Evolutionary conservation across 805 yeast species (phyloP), one percentile per base, ranked within the genome.

Genomic region (Kodamaea lidongshanica): DNA sequence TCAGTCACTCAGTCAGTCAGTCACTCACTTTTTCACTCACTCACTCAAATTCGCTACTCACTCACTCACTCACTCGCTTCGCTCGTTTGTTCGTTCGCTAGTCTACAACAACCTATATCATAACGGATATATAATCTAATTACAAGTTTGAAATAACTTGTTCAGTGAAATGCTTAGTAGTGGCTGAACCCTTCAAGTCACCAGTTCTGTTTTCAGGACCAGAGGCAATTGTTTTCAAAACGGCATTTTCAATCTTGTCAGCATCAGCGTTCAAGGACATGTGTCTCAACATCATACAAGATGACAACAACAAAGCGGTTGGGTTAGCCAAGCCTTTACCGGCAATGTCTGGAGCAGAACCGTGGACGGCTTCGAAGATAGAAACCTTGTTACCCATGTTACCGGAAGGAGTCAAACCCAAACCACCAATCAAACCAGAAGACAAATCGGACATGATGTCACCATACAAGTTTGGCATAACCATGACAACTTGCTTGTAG

Each of bases 261-360:
- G 96, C 97, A 54, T 80, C 74, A 18, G 70, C 66, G 61, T 73
- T 72, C 62, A 92, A 76, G 32, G 85, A 79, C 97, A 92, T 89
- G 74, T 92, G 98, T 71, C 94, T 83, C 74, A 92, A 80, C 97
- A 92, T 89, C 96, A 92, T 92, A 57, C 88, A 86, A 26, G 97
- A 89, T 29, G 96, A 86, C 58, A 92, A 74, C 60, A 92, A 72
- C 57, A 92, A 67, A 35, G 98, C 98, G 39, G 98, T 92, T 69
- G 98, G 98, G 78, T 92, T 92, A 44, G 98, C 98, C 60, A 85
- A 77, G 58, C 95, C 94, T 74, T 92, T 86, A 57, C 98, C 98
- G 41, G 97, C 97, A 55, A 92, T 92, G 63, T 92, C 98, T 50
- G 98, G 98, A 42, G 98, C 98, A 36, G 97, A 88, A 62, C 98